Conservation (phyloP, 192 early-diverging fungal genomes). For the Phlyctochytrium arcticum region DNA sequence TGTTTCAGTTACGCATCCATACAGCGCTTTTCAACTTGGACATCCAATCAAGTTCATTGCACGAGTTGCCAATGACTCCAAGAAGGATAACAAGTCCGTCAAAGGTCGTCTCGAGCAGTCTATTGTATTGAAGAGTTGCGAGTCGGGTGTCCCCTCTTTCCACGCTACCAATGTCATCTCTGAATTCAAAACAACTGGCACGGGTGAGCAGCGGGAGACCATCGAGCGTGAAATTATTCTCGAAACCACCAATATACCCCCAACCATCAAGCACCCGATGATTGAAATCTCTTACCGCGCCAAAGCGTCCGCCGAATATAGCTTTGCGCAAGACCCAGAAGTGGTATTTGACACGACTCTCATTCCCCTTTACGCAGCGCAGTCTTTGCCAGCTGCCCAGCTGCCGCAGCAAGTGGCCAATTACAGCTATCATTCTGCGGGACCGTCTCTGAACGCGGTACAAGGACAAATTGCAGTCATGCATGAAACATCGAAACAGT, state of each 20-base stretch:
- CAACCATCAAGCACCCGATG: background rate
- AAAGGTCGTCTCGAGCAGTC: background rate
- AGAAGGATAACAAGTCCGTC: background rate
- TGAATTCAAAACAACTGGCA: background rate
- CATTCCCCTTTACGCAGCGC: background rate
- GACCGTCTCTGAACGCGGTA: too few species aligned
- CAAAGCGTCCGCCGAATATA: background rate
- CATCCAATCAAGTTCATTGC: background rate
- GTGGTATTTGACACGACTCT: background rate
- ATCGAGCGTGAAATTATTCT: background rate
- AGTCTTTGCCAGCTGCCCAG: background rate
- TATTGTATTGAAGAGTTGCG: background rate
- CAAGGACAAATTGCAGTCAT: too few species aligned
- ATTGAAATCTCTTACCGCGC: background rate
- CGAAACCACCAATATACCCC: background rate
- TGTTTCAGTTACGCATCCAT: background rate
- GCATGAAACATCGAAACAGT: too few species aligned
- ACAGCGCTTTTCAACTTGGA: background rate
- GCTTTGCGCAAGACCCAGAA: background rate
- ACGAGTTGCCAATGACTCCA: background rate
- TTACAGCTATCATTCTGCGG: too few species aligned
- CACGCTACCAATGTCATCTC: background rate
- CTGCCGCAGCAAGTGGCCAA: too few species aligned
- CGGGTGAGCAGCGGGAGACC: background rate
- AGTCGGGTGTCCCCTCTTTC: background rate